These are phyloP conservation scores for Monosporascus sp. DNA, from an alignment of 2,329 filamentous ascomycete genomes.

Conservation along the genomic window DNA sequence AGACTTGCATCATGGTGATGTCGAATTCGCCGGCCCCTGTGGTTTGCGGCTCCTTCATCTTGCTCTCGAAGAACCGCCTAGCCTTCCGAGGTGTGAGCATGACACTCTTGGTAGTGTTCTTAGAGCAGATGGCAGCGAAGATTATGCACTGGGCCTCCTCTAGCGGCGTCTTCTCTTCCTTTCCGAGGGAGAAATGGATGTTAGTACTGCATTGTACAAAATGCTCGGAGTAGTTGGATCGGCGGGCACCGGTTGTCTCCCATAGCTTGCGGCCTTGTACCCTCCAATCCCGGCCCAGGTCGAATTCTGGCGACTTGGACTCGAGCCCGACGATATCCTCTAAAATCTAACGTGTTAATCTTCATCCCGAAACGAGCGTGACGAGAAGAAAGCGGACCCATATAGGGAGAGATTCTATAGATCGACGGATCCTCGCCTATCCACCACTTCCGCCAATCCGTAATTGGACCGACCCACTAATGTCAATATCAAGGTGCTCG, in stretches of 20 bases:
- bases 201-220: slow-evolving; percentile 1
- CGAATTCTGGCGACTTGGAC: too few species aligned
- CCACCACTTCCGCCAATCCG: too few species aligned
- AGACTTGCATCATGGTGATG: neutral
- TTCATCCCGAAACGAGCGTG: too few species aligned
- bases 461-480: too few species aligned
- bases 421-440: too few species aligned
- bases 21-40: too few species aligned
- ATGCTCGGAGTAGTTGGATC: neutral
- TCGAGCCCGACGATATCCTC: too few species aligned
- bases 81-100: slow-evolving; percentile 1
- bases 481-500: too few species aligned
- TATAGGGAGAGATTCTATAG: too few species aligned
- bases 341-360: too few species aligned
- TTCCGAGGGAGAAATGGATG: slow-evolving; percentile 5
- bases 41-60: too few species aligned
- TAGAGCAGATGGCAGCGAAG: slow-evolving; percentile 9
- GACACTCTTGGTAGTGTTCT: slow-evolving; percentile 3
- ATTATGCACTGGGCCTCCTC: slow-evolving; percentile 3
- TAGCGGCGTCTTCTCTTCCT: neutral
- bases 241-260: neutral
- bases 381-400: too few species aligned
- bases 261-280: neutral
- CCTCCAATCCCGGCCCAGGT: neutral
- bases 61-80: neutral